These are phyloP conservation scores for Extremus antarcticus DNA, from an alignment of 495 filamentous ascomycete species.

Conservation along the genomic window DNA sequence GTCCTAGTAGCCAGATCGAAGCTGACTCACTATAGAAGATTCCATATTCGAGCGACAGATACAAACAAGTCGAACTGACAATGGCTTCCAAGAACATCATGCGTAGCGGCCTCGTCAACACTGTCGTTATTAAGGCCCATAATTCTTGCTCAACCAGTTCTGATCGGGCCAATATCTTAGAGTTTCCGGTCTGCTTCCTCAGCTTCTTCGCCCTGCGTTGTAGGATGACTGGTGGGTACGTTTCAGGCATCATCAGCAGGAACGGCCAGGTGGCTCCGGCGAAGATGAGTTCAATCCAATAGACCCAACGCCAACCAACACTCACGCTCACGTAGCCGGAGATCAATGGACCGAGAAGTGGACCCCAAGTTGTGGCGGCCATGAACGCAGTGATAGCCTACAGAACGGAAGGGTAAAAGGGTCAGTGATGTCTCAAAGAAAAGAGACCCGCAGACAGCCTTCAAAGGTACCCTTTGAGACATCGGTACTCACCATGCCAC, in stretches of 20 bases:
- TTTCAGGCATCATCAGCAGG: slow-evolving; percentile 39
- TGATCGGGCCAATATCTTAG: slow-evolving; percentile 30
- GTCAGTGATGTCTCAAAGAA: too few relatives aligned
- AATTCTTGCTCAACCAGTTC: slow-evolving; percentile 35
- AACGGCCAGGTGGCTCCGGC: slow-evolving; percentile 33
- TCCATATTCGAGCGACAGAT: slow-evolving; percentile 56
- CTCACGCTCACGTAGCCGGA: slow-evolving; percentile 26
- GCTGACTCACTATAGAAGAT: slow-evolving; percentile 50
- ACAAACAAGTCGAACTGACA: slow-evolving; percentile 55
- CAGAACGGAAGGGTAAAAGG: too few relatives aligned
- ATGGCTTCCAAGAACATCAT: slow-evolving; percentile 52
- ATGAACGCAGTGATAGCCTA: slow-evolving; percentile 66
- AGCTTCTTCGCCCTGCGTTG: slow-evolving; percentile 43
- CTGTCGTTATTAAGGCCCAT: slow-evolving; percentile 29
- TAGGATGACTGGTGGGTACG: slow-evolving; percentile 50
- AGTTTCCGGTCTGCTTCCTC: slow-evolving; percentile 34
- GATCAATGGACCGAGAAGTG: slow-evolving; percentile 29
- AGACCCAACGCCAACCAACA: slow-evolving; percentile 41
- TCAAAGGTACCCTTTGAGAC: too few relatives aligned
- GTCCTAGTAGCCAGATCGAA: slow-evolving; percentile 10
- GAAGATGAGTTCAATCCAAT: slow-evolving; percentile 43
- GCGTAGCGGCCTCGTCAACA: slow-evolving; percentile 40
- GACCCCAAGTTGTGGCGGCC: slow-evolving; percentile 42
- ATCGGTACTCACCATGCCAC: too few relatives aligned
- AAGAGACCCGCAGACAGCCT: too few relatives aligned